These are phyloP conservation scores for Eurotiales sp. DNA, from an alignment of 2,329 filamentous ascomycete species.

Conservation along the genomic window DNA sequence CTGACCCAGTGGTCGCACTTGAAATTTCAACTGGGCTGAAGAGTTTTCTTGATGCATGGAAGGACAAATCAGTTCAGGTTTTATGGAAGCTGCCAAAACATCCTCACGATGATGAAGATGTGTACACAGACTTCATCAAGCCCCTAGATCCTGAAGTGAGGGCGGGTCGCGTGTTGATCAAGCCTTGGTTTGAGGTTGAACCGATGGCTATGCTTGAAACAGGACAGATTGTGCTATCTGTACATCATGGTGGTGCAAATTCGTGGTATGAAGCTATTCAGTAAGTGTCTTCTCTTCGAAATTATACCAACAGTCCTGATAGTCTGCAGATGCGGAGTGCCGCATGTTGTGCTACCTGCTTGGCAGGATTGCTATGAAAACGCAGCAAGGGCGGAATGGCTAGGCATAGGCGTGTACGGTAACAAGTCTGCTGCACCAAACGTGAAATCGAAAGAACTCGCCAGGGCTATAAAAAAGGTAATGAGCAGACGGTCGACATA, in stretches of 20 bases:
- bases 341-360: slow-evolving; percentile 43
- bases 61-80: slow-evolving; percentile 28
- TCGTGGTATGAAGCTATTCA: slow-evolving; percentile 44
- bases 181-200: slow-evolving; percentile 43
- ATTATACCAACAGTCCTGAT: slow-evolving; percentile 1
- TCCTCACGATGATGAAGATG: slow-evolving; percentile 19
- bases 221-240: slow-evolving; percentile 36
- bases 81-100: slow-evolving; percentile 39
- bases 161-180: slow-evolving; percentile 33
- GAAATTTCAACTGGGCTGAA: slow-evolving; percentile 40
- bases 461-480: slow-evolving; percentile 23
- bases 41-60: slow-evolving; percentile 28
- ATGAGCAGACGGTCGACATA: slow-evolving; percentile 19
- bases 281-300: slow-evolving; percentile 24
- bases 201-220: slow-evolving; percentile 33
- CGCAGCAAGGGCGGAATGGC: slow-evolving; percentile 38
- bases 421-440: slow-evolving; percentile 30
- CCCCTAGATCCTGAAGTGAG: slow-evolving; percentile 24
- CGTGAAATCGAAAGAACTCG: slow-evolving; percentile 21
- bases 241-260: slow-evolving; percentile 47
- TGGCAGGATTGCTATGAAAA: slow-evolving; percentile 47
- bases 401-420: slow-evolving; percentile 40
- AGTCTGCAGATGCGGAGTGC: slow-evolving; percentile 34
- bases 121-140: slow-evolving; percentile 21
- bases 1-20: slow-evolving; percentile 31